phyloP scores from a whole-genome alignment of 768 basidiomycete genomes.

The Stropharia rugosoannulata region DNA sequence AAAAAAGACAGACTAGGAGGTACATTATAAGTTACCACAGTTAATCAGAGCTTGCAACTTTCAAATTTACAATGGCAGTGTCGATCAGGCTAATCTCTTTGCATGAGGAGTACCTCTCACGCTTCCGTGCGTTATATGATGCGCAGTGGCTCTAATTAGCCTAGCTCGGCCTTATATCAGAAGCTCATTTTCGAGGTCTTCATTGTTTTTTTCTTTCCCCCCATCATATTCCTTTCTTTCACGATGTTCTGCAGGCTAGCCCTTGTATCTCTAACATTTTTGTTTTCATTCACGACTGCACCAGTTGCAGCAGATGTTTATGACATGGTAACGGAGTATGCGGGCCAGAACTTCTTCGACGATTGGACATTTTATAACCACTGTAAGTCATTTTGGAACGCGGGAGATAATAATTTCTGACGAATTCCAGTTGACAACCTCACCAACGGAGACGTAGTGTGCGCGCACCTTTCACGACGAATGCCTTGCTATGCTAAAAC shows the following conservation, averaged over 20 bases:
- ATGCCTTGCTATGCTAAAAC: background rate
- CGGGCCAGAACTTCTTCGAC: constrained; percentile 64
- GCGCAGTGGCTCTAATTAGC: too few species aligned
- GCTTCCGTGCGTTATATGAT: too few species aligned
- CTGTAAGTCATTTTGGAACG: constrained; percentile 33
- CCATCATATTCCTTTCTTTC: too few species aligned
- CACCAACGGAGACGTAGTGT: constrained; percentile 65
- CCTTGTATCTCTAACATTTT: constrained; percentile 15
- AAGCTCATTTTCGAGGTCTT: too few species aligned
- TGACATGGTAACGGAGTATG: constrained; percentile 53
- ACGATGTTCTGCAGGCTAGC: constrained; percentile 18
- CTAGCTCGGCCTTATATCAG: too few species aligned
- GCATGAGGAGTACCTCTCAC: too few species aligned
- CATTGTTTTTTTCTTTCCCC: too few species aligned
- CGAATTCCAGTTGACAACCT: constrained; percentile 57
- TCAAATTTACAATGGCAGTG: too few species aligned
- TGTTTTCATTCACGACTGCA: constrained; percentile 3
- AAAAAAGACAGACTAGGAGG: too few species aligned
- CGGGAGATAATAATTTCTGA: background rate
- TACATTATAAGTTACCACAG: too few species aligned
- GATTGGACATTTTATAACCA: constrained; percentile 65
- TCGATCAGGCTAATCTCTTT: too few species aligned
- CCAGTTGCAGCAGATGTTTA: constrained; percentile 32
- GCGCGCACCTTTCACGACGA: constrained; percentile 3
- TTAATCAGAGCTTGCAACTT: too few species aligned